A percentile compares a stretch with the other conserved stretches of the same genome.
Conservation (phyloP, 208 protist genomes). For the Novymonas esmeraldas region DNA sequence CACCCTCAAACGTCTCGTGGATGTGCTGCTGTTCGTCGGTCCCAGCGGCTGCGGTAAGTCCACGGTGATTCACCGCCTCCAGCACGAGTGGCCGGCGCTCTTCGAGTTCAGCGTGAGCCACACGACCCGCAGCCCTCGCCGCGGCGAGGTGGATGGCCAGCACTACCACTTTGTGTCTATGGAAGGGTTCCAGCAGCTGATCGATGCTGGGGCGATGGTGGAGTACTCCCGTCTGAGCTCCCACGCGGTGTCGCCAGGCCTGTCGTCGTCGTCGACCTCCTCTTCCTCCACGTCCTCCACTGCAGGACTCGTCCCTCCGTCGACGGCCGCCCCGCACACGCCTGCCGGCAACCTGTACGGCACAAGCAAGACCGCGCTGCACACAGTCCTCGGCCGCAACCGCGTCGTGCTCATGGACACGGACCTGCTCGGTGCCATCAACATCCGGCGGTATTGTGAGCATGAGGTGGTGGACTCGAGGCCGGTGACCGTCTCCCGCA, state of each 20-base stretch:
- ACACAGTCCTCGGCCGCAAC: slow-evolving; percentile 45
- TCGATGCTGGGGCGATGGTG: slow-evolving; percentile 64
- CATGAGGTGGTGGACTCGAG: slow-evolving; percentile 19
- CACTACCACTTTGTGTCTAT: slow-evolving; percentile 86
- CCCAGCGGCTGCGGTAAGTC: slow-evolving; percentile 90
- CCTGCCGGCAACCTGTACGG: slow-evolving; percentile 76
- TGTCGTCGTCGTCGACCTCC: not conserved
- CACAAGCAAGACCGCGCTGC: slow-evolving; percentile 73
- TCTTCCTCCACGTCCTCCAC: not conserved
- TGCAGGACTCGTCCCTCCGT: not conserved
- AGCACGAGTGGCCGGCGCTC: slow-evolving; percentile 43
- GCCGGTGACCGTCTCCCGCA: slow-evolving; percentile 6
- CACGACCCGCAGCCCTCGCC: slow-evolving; percentile 82
- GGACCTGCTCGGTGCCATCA: slow-evolving; percentile 76
- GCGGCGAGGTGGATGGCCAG: slow-evolving; percentile 79
- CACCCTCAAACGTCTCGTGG: slow-evolving; percentile 28
- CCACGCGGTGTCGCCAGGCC: slow-evolving; percentile 33
- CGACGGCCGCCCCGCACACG: not conserved
- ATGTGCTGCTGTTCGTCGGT: slow-evolving; percentile 85
- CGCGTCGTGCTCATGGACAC: slow-evolving; percentile 81
- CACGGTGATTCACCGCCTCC: slow-evolving; percentile 77
- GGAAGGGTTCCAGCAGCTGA: slow-evolving; percentile 54
- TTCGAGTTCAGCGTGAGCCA: slow-evolving; percentile 91
- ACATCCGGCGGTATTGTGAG: slow-evolving; percentile 56
- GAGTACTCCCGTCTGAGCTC: slow-evolving; percentile 71